Conservation (phyloP, 495 filamentous ascomycete species). For the Hapsidospora chrysogenum region DNA sequence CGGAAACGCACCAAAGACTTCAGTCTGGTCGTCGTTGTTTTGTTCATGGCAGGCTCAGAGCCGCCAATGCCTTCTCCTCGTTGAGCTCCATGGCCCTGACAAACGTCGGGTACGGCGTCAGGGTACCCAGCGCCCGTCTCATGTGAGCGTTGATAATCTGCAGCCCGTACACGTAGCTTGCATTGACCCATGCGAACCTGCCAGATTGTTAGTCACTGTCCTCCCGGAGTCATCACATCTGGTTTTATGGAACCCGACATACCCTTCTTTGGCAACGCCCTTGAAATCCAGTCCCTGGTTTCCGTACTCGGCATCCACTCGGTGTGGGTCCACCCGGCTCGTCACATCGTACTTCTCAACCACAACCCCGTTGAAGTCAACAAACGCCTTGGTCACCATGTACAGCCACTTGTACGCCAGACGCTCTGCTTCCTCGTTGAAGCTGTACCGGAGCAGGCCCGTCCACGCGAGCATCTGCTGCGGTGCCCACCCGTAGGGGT, state of each 20-base stretch:
- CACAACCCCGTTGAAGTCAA: slow-evolving; percentile 93
- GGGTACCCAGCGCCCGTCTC: slow-evolving; percentile 65
- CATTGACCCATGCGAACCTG: slow-evolving; percentile 98
- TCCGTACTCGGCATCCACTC: slow-evolving; percentile 90
- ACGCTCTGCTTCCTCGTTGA: slow-evolving; percentile 71
- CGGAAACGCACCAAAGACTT: no score
- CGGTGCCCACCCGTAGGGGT: slow-evolving; percentile 93
- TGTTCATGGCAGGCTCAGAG: slow-evolving; percentile 7
- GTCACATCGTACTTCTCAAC: slow-evolving; percentile 99
- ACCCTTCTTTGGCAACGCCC: slow-evolving; percentile 91
- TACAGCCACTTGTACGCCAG: slow-evolving; percentile 90
- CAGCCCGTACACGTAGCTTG: slow-evolving; percentile 81
- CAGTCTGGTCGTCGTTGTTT: no score
- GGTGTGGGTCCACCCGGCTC: slow-evolving; percentile 68
- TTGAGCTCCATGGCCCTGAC: slow-evolving; percentile 31
- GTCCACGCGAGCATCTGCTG: slow-evolving; percentile 98
- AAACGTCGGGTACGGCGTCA: slow-evolving; percentile 69
- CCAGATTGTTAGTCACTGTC: slow-evolving; percentile 12
- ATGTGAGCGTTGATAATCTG: slow-evolving; percentile 71
- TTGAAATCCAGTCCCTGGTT: slow-evolving; percentile 92
- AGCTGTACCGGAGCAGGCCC: slow-evolving; percentile 77
- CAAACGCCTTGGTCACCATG: slow-evolving; percentile 94
- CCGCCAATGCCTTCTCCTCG: slow-evolving; percentile 23
- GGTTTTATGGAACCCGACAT: slow-evolving; percentile 20
- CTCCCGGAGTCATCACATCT: slow-evolving; percentile 3